A percentile compares a stretch with the other conserved stretches of the same genome.
These are phyloP conservation scores for Theileria orientalis DNA, from an alignment of 169 alveolate species.

Conservation along the genomic window DNA sequence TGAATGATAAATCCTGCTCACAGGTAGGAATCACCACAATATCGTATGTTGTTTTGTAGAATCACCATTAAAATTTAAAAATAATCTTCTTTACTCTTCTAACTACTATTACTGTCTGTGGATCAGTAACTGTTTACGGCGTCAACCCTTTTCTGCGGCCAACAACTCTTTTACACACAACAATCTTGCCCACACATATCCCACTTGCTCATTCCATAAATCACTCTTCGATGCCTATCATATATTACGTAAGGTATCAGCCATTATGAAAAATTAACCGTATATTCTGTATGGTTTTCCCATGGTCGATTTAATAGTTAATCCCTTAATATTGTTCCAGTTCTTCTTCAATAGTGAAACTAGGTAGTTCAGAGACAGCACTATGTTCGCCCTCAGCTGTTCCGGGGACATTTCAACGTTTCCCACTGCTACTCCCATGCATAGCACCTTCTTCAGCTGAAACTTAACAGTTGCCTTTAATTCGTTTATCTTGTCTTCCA, in stretches of 20 bases:
- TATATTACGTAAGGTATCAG: too few relatives aligned
- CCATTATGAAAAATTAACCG: too few relatives aligned
- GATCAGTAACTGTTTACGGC: too few relatives aligned
- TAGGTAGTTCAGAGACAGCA: slow-evolving; percentile 96
- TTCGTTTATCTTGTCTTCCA: slow-evolving; percentile 95
- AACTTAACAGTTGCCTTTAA: slow-evolving; percentile 90
- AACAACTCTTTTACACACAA: too few relatives aligned
- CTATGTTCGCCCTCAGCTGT: slow-evolving; percentile 95
- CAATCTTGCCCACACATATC: too few relatives aligned
- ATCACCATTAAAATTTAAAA: too few relatives aligned
- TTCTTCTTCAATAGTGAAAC: slow-evolving; percentile 98
- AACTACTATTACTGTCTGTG: too few relatives aligned
- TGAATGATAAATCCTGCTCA: neutral
- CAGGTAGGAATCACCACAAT: neutral
- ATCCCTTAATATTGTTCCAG: slow-evolving; percentile 97
- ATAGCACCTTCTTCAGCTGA: slow-evolving; percentile 93
- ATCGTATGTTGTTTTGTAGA: too few relatives aligned
- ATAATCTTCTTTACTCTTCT: too few relatives aligned
- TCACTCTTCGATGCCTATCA: too few relatives aligned
- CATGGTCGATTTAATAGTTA: slow-evolving; percentile 98
- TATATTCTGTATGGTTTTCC: slow-evolving; percentile 96
- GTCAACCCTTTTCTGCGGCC: too few relatives aligned
- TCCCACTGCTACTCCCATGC: slow-evolving; percentile 99
- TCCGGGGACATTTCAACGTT: slow-evolving; percentile 96
- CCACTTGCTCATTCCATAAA: too few relatives aligned